Evolutionary conservation across 2,329 filamentous ascomycete species (phyloP), one percentile per base, ranked within the genome.

Genomic region (Alternaria tenuissima): DNA sequence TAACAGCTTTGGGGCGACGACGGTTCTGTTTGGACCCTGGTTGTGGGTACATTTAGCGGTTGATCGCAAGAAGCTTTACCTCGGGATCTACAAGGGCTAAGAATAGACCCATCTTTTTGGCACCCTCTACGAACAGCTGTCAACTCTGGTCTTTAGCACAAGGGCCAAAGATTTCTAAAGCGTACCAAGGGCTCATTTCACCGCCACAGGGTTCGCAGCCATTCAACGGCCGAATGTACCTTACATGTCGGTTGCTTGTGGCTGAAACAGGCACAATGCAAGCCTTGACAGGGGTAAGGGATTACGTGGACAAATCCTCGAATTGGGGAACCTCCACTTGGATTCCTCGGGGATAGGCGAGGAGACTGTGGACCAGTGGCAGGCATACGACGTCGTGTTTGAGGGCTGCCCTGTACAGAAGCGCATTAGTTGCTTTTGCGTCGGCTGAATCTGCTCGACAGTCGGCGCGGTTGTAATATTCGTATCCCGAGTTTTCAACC

Each of bases 221-320:
- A 38, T 57, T 52, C 30, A 61, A 54, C 49, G 32, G 55, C 42
- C 47, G 38, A n/a, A n/a, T n/a, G 58, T 57, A 7, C 47, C 54
- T 57, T 38, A 20, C 12, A 34, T 39, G 34, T 20, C 32, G 24
- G 32, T 22, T 24, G 20, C 46, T 38, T 51, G 49, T 44, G 59
- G 59, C 55, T 61, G 55, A 60, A 52, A 60, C 57, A 46, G 53
- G 55, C 38, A 51, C 49, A 20, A 20, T 24, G 38, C 42, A 52
- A 52, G 43, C 43, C 55, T 54, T 44, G 34, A 59, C 56, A 61
- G 55, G 59, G 59, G 55, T n/a, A 18, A 53, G n/a, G n/a, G 49
- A 52, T 59, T 61, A 61, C 59, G 59, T 59, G 55, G 55, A 58
- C 55, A 30, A 32, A 5, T n/a, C 22, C 55, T 53, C 43, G 36